These are phyloP conservation scores for Zopfochytrium polystomum DNA, from an alignment of 371 early-diverging fungal genomes.

Conservation along the genomic window DNA sequence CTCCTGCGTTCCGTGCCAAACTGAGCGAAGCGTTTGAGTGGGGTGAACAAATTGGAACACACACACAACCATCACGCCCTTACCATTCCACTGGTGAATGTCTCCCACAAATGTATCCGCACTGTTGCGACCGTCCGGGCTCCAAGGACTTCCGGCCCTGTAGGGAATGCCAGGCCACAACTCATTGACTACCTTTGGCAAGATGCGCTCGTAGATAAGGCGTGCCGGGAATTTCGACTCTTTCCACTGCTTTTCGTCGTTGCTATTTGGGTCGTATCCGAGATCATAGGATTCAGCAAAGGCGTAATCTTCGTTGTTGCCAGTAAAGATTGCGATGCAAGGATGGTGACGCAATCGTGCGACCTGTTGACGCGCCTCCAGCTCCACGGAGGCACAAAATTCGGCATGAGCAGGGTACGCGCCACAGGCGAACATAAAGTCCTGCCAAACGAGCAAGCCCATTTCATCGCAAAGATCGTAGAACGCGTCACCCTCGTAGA, in stretches of 20 bases:
- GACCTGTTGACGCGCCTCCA: conserved; percentile 41
- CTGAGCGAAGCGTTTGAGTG: neutral
- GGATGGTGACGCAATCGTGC: conserved; percentile 41
- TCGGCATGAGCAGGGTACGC: conserved; percentile 43
- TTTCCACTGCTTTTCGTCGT: conserved; percentile 24
- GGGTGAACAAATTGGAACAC: neutral
- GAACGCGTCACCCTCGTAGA: conserved; percentile 40
- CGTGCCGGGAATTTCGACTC: conserved; percentile 25
- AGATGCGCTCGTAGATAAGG: conserved; percentile 27
- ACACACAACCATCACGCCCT: conserved; percentile 1
- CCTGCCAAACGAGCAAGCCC: conserved; percentile 58
- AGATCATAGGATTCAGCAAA: conserved; percentile 16
- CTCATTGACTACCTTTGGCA: conserved; percentile 17
- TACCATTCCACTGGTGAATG: conserved; percentile 36
- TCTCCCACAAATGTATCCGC: conserved; percentile 21
- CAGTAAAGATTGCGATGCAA: conserved; percentile 48
- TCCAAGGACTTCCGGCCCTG: conserved; percentile 32
- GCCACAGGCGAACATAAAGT: conserved; percentile 59
- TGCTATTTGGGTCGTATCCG: conserved; percentile 23
- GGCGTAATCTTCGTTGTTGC: conserved; percentile 56
- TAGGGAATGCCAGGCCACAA: conserved; percentile 19
- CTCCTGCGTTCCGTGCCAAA: conserved; percentile 36
- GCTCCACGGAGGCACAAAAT: conserved; percentile 43
- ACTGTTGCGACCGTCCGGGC: conserved; percentile 3
- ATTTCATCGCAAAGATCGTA: conserved; percentile 51